Evolutionary conservation across 169 alveolate species (phyloP), one percentile per base, ranked within the genome.

Genomic region (Plasmodium cynomolgi): DNA sequence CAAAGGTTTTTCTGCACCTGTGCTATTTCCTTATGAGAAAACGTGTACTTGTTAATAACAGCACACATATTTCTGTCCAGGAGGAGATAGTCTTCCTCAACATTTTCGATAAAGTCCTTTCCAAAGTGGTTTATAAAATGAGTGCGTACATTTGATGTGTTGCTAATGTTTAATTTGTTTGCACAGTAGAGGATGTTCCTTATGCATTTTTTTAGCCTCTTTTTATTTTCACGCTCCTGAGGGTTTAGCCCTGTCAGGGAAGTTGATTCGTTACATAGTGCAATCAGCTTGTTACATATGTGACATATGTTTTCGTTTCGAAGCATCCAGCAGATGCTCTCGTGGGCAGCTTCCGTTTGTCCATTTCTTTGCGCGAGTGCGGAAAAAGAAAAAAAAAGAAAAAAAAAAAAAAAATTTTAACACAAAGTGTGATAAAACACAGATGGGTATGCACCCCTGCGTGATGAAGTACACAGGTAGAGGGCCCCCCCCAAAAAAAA

Each of bases 101-200:
- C 68, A n/a, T 29, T 11, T 74, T 85, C 85, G 31, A 85, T 75
- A 54, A 62, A 85, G 26, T 85, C 62, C 17, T 73, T 85, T 0
- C 93, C 93, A 85, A 73, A 85, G 9, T 62, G 56, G 23, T 75
- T 74, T 3, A 85, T 85, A 33, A 85, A 74, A 75, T 85, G 56
- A 34, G 37, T 54, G 37, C 93, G 75, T 31, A 85, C 33, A 75
- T 75, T 74, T 85, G 50, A 79, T n/a, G 72, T 75, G 80, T 85
- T 85, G n/a, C 84, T 75, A 34, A 85, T 85, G 39, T 47, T 73
- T 75, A 85, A 41, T 75, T 85, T 85, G 71, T 85, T 68, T 11
- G 93, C 34, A 85, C 93, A 62, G 44, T 85, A 85, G 8, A 85
- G 44, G 15, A 85, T 85, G 80, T 85, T 85, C 26, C 93, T 31